Percentiles rank a stretch among this genome's conserved stretches.
phyloP scores from a whole-genome alignment of 352 stramenopile species.

The Globisporangium acanthophoron region DNA sequence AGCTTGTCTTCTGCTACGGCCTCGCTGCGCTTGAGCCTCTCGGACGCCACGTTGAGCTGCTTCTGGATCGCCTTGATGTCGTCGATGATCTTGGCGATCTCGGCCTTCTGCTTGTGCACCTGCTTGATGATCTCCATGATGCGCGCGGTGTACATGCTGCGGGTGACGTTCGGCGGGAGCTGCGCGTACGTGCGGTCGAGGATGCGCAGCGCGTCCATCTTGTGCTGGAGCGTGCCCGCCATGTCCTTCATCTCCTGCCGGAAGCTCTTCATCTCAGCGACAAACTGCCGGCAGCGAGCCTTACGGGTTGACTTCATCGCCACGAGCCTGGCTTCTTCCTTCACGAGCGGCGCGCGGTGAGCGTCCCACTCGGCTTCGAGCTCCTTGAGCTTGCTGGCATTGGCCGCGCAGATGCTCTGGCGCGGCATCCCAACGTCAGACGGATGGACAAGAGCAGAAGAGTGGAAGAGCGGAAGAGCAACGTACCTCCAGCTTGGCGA shows the following conservation, averaged over 20 bases:
- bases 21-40: slow-evolving; percentile 82
- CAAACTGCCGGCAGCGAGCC: slow-evolving; percentile 43
- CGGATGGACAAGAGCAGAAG: background rate
- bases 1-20: slow-evolving; percentile 80
- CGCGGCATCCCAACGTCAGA: background rate
- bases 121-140: slow-evolving; percentile 91
- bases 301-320: slow-evolving; percentile 48
- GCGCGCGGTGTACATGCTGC: slow-evolving; percentile 80
- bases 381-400: slow-evolving; percentile 39
- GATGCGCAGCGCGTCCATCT: slow-evolving; percentile 45
- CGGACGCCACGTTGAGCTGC: slow-evolving; percentile 64
- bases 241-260: slow-evolving; percentile 64
- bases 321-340: slow-evolving; percentile 38
- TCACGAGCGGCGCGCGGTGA: slow-evolving; percentile 34
- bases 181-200: slow-evolving; percentile 57
- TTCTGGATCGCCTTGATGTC: slow-evolving; percentile 78
- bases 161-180: slow-evolving; percentile 48
- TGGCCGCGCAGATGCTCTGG: slow-evolving; percentile 46
- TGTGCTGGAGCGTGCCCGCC: slow-evolving; percentile 52
- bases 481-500: slow-evolving; percentile 54
- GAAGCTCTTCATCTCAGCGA: slow-evolving; percentile 64
- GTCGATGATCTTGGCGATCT: slow-evolving; percentile 77
- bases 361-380: slow-evolving; percentile 51
- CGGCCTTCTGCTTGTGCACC: slow-evolving; percentile 85
- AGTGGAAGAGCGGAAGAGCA: background rate